Percentiles rank a stretch among this genome's conserved stretches.
Evolutionary conservation across 331 rosid genomes (phyloP).

Genomic region (Quercus lobata): DNA sequence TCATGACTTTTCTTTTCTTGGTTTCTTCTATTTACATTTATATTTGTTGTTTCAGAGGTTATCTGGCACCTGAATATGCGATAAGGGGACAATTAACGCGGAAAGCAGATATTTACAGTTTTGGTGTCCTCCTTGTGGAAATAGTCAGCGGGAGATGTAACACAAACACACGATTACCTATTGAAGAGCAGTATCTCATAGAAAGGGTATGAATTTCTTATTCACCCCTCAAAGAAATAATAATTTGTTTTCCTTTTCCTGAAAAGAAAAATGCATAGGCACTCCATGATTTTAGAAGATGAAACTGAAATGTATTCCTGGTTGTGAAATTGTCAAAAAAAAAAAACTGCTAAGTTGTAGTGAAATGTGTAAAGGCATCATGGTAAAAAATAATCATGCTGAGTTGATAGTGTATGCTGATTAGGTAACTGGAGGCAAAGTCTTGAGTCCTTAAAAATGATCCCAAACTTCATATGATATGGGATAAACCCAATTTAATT

Average conservation of each 20-base stretch:
- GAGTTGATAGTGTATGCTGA: neutral
- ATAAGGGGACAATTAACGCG: slow-evolving; percentile 80
- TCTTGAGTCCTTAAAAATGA: neutral
- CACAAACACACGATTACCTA: slow-evolving; percentile 67
- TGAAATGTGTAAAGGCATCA: neutral
- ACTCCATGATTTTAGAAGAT: neutral
- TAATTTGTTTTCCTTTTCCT: neutral
- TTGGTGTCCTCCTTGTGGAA: slow-evolving; percentile 85
- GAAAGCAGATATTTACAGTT: slow-evolving; percentile 87
- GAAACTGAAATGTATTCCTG: neutral
- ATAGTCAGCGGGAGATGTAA: slow-evolving; percentile 84
- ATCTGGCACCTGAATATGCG: slow-evolving; percentile 96
- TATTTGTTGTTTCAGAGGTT: slow-evolving; percentile 60
- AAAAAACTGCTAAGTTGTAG: neutral
- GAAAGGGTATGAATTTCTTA: slow-evolving; percentile 66
- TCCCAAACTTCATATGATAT: neutral
- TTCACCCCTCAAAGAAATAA: neutral
- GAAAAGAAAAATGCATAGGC: neutral
- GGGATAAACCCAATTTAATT: neutral
- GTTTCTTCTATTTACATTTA: slow-evolving; percentile 9
- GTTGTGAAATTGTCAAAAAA: neutral
- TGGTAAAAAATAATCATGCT: neutral
- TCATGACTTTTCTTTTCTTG: no score
- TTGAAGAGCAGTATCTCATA: slow-evolving; percentile 71
- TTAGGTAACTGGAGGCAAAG: neutral